Percentiles rank a stretch among this genome's conserved stretches.
phyloP scores from a whole-genome alignment of 2,329 filamentous ascomycete species.

The Epichloe gansuensis region DNA sequence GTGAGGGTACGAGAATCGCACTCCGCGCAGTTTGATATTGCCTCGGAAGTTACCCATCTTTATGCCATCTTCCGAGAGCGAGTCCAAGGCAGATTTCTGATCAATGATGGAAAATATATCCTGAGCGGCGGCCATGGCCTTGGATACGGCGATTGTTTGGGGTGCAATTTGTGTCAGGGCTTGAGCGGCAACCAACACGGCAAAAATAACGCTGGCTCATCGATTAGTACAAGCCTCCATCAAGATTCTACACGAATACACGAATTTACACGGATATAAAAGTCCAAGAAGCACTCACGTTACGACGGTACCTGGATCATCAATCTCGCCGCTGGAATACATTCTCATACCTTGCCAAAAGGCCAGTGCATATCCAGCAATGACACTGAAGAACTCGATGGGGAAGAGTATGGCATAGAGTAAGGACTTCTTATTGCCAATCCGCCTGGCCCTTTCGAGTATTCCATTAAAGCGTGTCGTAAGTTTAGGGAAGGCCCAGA shows the following conservation, averaged over 20 bases:
- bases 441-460: constrained; percentile 25
- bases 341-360: constrained; percentile 41
- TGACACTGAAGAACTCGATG: constrained; percentile 35
- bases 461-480: constrained; percentile 28
- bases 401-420: constrained; percentile 32
- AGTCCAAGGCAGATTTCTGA: constrained; percentile 30
- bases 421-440: constrained; percentile 31
- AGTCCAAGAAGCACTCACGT: constrained; percentile 21
- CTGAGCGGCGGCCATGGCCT: constrained; percentile 32
- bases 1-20: constrained; percentile 46
- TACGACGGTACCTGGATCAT: constrained; percentile 31
- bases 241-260: constrained; percentile 19
- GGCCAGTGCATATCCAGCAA: constrained; percentile 33
- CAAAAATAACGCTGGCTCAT: constrained; percentile 30
- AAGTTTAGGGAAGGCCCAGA: constrained; percentile 34
- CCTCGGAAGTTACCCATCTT: constrained; percentile 20
- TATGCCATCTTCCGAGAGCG: constrained; percentile 25
- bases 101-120: constrained; percentile 37
- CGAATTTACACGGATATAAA: constrained; percentile 15
- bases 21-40: constrained; percentile 34
- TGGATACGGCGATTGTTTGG: constrained; percentile 31
- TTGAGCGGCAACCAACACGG: constrained; percentile 33
- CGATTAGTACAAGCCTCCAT: not conserved
- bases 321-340: constrained; percentile 31
- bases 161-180: constrained; percentile 34